phyloP scores from a whole-genome alignment of 2,329 filamentous ascomycete genomes.

The Neurospora sp. region DNA sequence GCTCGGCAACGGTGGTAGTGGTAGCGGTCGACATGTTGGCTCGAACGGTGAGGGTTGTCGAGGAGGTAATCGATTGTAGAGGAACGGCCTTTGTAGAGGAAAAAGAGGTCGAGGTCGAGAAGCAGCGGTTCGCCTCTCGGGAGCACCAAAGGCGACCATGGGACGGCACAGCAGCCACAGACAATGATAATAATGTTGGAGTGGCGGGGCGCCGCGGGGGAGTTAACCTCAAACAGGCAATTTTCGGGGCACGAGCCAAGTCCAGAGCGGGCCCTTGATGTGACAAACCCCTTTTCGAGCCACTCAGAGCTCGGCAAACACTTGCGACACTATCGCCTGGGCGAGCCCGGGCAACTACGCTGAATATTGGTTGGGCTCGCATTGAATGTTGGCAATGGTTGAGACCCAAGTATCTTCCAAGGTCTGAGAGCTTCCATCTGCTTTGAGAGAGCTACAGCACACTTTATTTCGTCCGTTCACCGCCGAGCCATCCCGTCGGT shows the following conservation, averaged over 20 bases:
- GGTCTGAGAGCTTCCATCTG: not conserved
- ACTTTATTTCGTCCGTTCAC: not conserved
- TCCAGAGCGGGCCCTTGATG: not conserved
- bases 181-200: not conserved
- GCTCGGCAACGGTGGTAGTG: conserved; percentile 39
- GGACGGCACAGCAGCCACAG: not conserved
- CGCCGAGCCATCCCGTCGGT: not conserved
- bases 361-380: not conserved
- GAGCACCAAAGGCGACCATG: not conserved
- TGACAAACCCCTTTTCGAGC: not conserved
- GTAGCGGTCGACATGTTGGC: conserved; percentile 25
- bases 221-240: not conserved
- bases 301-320: not conserved
- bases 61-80: not conserved
- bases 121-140: not conserved
- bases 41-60: not conserved
- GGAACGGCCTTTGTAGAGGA: not conserved
- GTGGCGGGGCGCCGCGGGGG: not conserved
- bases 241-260: not conserved
- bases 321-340: not conserved
- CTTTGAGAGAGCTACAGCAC: not conserved
- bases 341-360: not conserved
- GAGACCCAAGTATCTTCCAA: not conserved
- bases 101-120: not conserved
- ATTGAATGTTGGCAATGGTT: not conserved